These are phyloP conservation scores for Irpex sp. DNA, from an alignment of 1,284 basidiomycete species.

Conservation along the genomic window DNA sequence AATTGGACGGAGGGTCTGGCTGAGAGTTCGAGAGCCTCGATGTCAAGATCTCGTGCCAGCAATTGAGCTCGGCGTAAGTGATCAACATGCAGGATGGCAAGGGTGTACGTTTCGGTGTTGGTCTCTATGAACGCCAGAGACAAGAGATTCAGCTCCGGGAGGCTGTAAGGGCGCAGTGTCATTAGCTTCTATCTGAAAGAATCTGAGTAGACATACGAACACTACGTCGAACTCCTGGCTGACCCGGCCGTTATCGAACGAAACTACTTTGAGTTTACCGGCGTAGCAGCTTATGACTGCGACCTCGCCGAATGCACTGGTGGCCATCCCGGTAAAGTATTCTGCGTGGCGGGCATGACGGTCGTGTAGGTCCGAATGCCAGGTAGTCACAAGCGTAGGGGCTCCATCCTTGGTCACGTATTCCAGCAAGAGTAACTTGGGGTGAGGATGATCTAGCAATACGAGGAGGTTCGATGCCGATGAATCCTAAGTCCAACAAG, in stretches of 20 bases:
- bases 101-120: constrained; percentile 36
- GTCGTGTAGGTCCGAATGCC: constrained; percentile 48
- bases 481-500: constrained; percentile 29
- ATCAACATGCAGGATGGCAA: constrained; percentile 69
- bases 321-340: constrained; percentile 57
- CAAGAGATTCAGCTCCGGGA: constrained; percentile 73
- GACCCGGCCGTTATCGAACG: constrained; percentile 46
- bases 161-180: constrained; percentile 32
- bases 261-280: constrained; percentile 61
- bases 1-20: constrained; percentile 42
- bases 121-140: constrained; percentile 60
- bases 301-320: constrained; percentile 56
- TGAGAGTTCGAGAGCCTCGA: constrained; percentile 49
- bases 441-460: constrained; percentile 68
- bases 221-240: constrained; percentile 56
- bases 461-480: constrained; percentile 50
- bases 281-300: constrained; percentile 60
- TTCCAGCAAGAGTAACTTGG: constrained; percentile 55
- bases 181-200: too few relatives aligned
- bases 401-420: constrained; percentile 37
- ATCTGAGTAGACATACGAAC: constrained; percentile 36
- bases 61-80: constrained; percentile 57
- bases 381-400: constrained; percentile 33
- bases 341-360: constrained; percentile 53
- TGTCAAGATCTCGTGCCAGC: constrained; percentile 49